Conservation (phyloP, 208 protist genomes). For the Trypanosoma mega region DNA sequence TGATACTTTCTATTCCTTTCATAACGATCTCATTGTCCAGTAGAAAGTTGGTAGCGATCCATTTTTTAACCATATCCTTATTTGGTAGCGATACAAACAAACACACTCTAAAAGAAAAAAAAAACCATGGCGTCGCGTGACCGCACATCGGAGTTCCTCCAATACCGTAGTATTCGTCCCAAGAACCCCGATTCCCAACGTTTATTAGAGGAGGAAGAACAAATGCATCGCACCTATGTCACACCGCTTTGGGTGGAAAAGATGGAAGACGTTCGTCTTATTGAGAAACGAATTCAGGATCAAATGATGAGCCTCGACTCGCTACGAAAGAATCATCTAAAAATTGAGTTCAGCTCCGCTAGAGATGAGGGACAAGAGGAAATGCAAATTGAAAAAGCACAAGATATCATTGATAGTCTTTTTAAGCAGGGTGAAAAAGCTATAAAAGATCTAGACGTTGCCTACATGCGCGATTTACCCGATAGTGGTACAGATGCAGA, state of each 20-base stretch:
- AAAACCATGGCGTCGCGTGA: constrained; percentile 92
- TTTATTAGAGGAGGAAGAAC: constrained; percentile 63
- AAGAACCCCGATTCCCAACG: constrained; percentile 61
- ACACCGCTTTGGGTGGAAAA: constrained; percentile 80
- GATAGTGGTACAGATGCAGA: constrained; percentile 87
- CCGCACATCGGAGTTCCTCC: constrained; percentile 82
- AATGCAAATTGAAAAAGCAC: constrained; percentile 68
- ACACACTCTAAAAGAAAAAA: no score
- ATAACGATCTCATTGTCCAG: no score
- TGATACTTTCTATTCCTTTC: no score
- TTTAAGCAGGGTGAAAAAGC: constrained; percentile 84
- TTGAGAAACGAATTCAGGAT: constrained; percentile 67
- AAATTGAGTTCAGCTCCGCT: constrained; percentile 86
- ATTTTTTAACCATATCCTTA: no score
- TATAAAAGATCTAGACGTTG: constrained; percentile 70
- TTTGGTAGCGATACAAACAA: no score
- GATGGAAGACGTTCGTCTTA: constrained; percentile 76
- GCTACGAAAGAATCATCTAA: constrained; percentile 80
- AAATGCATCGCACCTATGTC: constrained; percentile 57
- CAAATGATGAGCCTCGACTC: constrained; percentile 74
- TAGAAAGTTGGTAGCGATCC: no score
- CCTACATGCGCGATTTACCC: constrained; percentile 72
- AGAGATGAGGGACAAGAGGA: constrained; percentile 83
- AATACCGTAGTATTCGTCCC: constrained; percentile 73
- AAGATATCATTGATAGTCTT: constrained; percentile 79